Base-by-base conservation (phyloP, 208 protist genomes). In the Leishmania arabica region DNA sequence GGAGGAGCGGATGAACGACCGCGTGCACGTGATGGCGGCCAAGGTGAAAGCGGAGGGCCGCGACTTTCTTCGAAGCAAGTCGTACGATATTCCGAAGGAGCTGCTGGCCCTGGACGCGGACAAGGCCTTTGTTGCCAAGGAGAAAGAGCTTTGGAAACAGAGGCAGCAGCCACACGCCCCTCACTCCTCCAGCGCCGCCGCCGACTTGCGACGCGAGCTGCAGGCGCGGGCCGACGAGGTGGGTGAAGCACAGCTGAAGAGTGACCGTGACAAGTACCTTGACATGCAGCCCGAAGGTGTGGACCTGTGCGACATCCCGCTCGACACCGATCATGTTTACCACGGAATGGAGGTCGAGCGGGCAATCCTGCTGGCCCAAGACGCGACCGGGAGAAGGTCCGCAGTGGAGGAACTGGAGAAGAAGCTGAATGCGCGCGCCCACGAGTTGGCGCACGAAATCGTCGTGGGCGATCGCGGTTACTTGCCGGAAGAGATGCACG, bases 291-390 rank as follows among this genome's bases (percentile, higher is more conserved):
- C 83, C 11, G 84, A 88, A 17, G 92, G 90, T 47, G 88, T 97
- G 17, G 89, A 92, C 45, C 60, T 92, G 42, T 81, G 66, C 54
- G 91, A 95, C 83, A 71, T 95, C 42, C 86, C 88, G 3, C 77
- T 97, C 13, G 90, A 94, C 76, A 70, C 68, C 51, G 94, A 97
- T 80, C 40, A 77, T 45, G 27, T 24, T 4, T 97, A 89, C 75
- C 79, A 77, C 31, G 77, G 81, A 42, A 69, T 91, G 74, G 92
- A 97, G 81, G 66, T 93, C 60, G 56, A 93, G 79, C 91, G 94
- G 11, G 91, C 90, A 49, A 85, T 93, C n/a, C 75, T 91, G 68
- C 85, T 89, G 45, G 91, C 87, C 34, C 66, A 91, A 45, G 88
- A 87, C 75, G 71, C 81, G 8, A 37, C 27, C 27, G 66, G 65